Base-by-base conservation (phyloP, 1,284 basidiomycete species). In the Pholiota adiposa region DNA sequence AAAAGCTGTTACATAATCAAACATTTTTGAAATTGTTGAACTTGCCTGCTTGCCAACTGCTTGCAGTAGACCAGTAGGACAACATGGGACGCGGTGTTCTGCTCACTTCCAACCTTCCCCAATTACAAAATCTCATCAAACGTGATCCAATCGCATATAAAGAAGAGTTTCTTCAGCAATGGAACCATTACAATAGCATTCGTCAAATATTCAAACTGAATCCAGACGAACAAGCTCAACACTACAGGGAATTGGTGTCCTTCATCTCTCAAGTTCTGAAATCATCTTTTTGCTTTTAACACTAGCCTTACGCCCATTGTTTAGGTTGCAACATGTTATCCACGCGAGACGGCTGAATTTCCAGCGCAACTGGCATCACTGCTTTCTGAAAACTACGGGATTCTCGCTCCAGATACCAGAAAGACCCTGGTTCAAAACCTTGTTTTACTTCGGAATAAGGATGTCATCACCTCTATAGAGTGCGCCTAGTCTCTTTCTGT, bases 101-200 rank as follows among this genome's bases (percentile, higher is more conserved):
- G 21, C 79, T 91, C 56, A 87, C 88, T 29, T 83, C 88, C 16
- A 91, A 92, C 67, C 79, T 92, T 11, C 89, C 89, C 0, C 90
- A 92, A 67, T 79, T 99, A 18, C 97, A 99, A 74, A 98, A 98
- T 72, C 83, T 99, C 60, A 96, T 99, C 74, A 99, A 97, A 77
- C 86, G 97, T 58, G 95, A 98, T 72, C 93, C 97, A 1, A 76
- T 82, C 6, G 91, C 87, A 0, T 99, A 99, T 81, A 91, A 89
- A 72, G 96, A 98, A 67, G 97, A 99, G 70, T 99, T 99, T 70
- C 74, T 96, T n/a, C 94, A 96, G 65, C 97, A 99, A 82, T 98
- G 96, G 92, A 95, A 96, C 66, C 96, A 98, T 74, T 98, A 96
- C 77, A 87, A 93, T 68, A 93, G 89, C 60, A 88, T 94, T 59